A percentile compares a stretch with the other conserved stretches of the same genome.
These are phyloP conservation scores for Wakefieldia striispora DNA, from an alignment of 768 basidiomycete species.

Conservation along the genomic window DNA sequence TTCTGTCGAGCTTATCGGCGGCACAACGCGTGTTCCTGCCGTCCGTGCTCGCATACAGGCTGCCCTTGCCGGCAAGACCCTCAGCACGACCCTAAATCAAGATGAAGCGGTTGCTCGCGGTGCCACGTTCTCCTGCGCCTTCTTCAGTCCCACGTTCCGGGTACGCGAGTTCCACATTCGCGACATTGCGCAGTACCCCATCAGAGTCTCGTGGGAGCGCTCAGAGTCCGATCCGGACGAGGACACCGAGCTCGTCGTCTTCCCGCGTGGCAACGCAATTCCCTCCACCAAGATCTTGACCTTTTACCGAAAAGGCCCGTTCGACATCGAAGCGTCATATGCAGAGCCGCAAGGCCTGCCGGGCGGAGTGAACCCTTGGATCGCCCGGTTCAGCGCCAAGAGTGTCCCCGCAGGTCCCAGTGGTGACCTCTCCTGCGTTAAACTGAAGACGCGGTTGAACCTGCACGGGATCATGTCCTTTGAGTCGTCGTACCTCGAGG, in stretches of 20 bases:
- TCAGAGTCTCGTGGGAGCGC: constrained; percentile 87
- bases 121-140: constrained; percentile 95
- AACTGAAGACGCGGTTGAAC: constrained; percentile 89
- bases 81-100: constrained; percentile 93
- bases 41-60: constrained; percentile 85
- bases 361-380: constrained; percentile 79
- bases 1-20: constrained; percentile 90
- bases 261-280: constrained; percentile 78
- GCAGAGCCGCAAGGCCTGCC: constrained; percentile 71
- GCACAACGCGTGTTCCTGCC: constrained; percentile 88
- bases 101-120: constrained; percentile 97
- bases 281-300: constrained; percentile 96
- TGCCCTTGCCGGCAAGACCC: constrained; percentile 78
- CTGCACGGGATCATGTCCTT: constrained; percentile 84
- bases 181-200: constrained; percentile 84
- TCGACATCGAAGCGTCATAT: constrained; percentile 87
- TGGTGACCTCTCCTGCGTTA: constrained; percentile 79
- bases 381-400: constrained; percentile 81
- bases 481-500: constrained; percentile 83
- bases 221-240: constrained; percentile 76
- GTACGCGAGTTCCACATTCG: constrained; percentile 91
- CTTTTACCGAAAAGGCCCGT: constrained; percentile 86
- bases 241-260: constrained; percentile 89
- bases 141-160: constrained; percentile 96
- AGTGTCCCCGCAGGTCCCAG: constrained; percentile 64